Evolutionary conservation across 1,284 basidiomycete genomes (phyloP).

Genomic region (Irpex sp.): DNA sequence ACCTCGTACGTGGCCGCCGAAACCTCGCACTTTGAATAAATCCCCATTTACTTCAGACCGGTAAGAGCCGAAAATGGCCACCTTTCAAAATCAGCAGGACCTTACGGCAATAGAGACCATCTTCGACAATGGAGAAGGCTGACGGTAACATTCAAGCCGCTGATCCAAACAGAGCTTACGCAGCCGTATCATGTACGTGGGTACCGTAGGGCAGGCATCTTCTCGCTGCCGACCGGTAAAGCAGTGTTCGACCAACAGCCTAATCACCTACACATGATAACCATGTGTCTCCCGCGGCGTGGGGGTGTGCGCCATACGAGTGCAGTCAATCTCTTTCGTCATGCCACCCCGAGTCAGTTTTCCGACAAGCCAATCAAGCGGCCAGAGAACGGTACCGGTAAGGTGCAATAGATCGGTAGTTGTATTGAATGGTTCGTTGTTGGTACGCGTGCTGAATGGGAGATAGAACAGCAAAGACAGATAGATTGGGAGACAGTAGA

Average conservation of each 20-base stretch:
- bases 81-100: not conserved
- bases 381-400: not conserved
- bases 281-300: not conserved
- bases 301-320: not conserved
- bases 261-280: not conserved
- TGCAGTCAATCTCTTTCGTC: not conserved
- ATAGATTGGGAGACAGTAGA: not conserved
- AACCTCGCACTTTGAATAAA: not conserved
- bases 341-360: not conserved
- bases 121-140: not conserved
- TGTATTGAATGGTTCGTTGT: not conserved
- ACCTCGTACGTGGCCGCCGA: not conserved
- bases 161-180: not conserved
- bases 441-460: not conserved
- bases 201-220: not conserved
- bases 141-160: not conserved
- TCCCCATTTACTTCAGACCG: not conserved
- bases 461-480: slow-evolving; percentile 1
- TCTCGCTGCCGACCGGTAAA: slow-evolving; percentile 1
- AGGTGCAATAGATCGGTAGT: not conserved
- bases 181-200: not conserved
- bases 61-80: not conserved
- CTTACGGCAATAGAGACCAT: not conserved
- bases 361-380: not conserved
- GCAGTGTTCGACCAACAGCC: not conserved